phyloP scores from a whole-genome alignment of 441 rosid species.

The Jatropha podagrica region DNA sequence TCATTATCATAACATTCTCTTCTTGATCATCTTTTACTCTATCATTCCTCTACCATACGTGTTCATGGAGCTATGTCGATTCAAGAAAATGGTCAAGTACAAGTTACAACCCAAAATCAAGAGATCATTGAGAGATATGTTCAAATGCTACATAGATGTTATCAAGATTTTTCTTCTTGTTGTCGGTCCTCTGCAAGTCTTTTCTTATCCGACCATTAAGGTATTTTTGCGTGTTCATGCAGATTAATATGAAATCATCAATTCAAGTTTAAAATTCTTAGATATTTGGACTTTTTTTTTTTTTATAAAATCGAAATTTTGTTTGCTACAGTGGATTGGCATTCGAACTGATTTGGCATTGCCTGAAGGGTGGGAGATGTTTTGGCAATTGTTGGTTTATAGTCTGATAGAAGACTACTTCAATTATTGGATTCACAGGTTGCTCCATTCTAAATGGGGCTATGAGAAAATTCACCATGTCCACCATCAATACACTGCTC shows the following conservation, averaged over 20 bases:
- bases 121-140: slow-evolving; percentile 15
- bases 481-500: slow-evolving; percentile 72
- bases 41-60: slow-evolving; percentile 35
- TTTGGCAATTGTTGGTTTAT: slow-evolving; percentile 54
- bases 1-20: slow-evolving; percentile 30
- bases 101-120: slow-evolving; percentile 43
- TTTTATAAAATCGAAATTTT: not conserved
- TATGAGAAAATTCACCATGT: slow-evolving; percentile 73
- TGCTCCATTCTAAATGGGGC: slow-evolving; percentile 71
- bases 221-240: not conserved
- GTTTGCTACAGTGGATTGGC: slow-evolving; percentile 45
- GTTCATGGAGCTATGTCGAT: slow-evolving; percentile 24
- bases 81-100: slow-evolving; percentile 14
- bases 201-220: slow-evolving; percentile 31
- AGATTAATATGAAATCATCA: too few species aligned
- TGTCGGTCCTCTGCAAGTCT: slow-evolving; percentile 31
- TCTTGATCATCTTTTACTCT: slow-evolving; percentile 38
- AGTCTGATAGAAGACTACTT: slow-evolving; percentile 66
- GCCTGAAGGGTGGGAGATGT: slow-evolving; percentile 57
- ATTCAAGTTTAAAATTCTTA: too few species aligned
- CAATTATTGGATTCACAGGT: slow-evolving; percentile 77
- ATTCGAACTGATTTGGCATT: slow-evolving; percentile 56
- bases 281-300: not conserved
- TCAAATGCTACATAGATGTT: slow-evolving; percentile 35
- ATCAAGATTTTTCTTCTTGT: slow-evolving; percentile 27